phyloP scores from a whole-genome alignment of 768 basidiomycete species.

The Coprinellus aureogranulatus region DNA sequence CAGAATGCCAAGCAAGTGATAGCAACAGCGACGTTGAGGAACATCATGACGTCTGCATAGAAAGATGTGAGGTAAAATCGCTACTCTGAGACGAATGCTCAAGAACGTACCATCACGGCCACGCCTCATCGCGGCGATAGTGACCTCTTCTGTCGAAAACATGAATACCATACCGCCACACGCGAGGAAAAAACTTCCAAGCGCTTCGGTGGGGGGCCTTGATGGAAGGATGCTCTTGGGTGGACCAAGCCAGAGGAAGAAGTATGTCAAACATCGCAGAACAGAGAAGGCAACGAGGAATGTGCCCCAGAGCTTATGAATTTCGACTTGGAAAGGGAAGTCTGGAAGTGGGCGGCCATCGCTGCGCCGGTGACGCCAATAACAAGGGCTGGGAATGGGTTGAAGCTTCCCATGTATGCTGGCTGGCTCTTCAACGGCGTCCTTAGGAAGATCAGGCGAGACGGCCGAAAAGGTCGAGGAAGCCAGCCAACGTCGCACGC shows the following conservation, averaged over 20 bases:
- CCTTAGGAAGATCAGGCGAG: slow-evolving; percentile 29
- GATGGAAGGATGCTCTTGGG: slow-evolving; percentile 83
- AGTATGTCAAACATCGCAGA: slow-evolving; percentile 85
- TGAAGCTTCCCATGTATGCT: slow-evolving; percentile 79
- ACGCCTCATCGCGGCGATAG: slow-evolving; percentile 86
- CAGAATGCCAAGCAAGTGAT: slow-evolving; percentile 83
- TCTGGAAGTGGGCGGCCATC: slow-evolving; percentile 90
- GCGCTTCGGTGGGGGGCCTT: slow-evolving; percentile 88
- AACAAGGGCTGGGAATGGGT: slow-evolving; percentile 89
- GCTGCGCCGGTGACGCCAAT: slow-evolving; percentile 92
- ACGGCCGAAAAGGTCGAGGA: slow-evolving; percentile 43
- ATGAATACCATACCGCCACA: slow-evolving; percentile 90
- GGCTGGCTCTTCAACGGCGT: slow-evolving; percentile 60
- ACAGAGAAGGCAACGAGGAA: slow-evolving; percentile 76
- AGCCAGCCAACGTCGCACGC: slow-evolving; percentile 71
- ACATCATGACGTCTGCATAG: slow-evolving; percentile 79
- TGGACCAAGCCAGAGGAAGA: slow-evolving; percentile 89
- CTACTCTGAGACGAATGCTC: neutral
- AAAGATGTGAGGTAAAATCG: slow-evolving; percentile 4
- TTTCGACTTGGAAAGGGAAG: slow-evolving; percentile 91
- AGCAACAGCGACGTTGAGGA: slow-evolving; percentile 80
- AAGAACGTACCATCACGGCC: slow-evolving; percentile 75
- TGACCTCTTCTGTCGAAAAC: slow-evolving; percentile 85
- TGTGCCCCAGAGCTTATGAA: slow-evolving; percentile 90
- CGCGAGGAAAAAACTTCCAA: slow-evolving; percentile 83